Conservation (phyloP, 2,329 filamentous ascomycete genomes). For the Ceratocystis eucalypticola region DNA sequence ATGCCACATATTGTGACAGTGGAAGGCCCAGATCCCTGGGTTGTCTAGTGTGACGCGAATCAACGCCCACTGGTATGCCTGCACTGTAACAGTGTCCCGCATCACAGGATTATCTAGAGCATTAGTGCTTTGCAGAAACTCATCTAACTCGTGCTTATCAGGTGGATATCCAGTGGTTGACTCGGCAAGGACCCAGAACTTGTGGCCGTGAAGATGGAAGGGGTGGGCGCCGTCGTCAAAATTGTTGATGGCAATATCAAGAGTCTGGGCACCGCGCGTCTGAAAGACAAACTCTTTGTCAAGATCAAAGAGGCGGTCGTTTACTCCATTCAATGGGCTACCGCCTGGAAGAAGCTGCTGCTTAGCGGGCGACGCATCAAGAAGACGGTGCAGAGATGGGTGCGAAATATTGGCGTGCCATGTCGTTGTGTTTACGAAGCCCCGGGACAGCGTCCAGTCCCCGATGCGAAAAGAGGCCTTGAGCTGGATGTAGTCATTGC, state of each 20-base stretch:
- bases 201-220: constrained; percentile 43
- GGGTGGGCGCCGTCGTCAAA: constrained; percentile 27
- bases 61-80: constrained; percentile 42
- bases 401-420: constrained; percentile 31
- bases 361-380: constrained; percentile 21
- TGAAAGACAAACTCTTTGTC: constrained; percentile 34
- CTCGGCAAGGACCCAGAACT: constrained; percentile 34
- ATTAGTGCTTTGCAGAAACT: constrained; percentile 23
- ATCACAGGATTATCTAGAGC: constrained; percentile 26
- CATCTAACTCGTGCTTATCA: constrained; percentile 21
- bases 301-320: constrained; percentile 25
- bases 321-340: constrained; percentile 22
- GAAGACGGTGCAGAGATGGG: constrained; percentile 28
- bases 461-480: constrained; percentile 44
- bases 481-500: constrained; percentile 32
- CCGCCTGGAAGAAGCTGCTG: constrained; percentile 13
- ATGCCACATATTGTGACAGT: constrained; percentile 48
- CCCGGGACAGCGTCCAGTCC: constrained; percentile 38
- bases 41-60: constrained; percentile 44
- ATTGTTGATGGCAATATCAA: constrained; percentile 27
- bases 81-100: constrained; percentile 36
- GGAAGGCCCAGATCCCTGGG: constrained; percentile 44
- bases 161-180: constrained; percentile 28
- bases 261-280: constrained; percentile 36
- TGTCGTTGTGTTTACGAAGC: constrained; percentile 40